These are phyloP conservation scores for Pseudogymnoascus sp. DNA, from an alignment of 2,329 filamentous ascomycete genomes.

Conservation along the genomic window DNA sequence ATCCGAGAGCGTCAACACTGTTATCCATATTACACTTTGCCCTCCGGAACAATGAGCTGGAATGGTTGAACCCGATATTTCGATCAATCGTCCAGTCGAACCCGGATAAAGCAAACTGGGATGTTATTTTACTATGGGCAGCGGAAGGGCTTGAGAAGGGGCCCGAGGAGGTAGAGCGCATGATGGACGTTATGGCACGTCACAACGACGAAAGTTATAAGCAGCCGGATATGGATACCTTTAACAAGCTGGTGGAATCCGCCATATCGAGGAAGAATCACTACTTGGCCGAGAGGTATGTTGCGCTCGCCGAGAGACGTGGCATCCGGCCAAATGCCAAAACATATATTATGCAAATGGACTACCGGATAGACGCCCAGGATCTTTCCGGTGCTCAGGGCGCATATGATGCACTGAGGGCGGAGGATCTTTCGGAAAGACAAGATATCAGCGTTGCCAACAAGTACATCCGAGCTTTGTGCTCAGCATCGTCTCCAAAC, in stretches of 20 bases:
- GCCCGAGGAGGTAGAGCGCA: slow-evolving; percentile 64
- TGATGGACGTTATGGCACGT: slow-evolving; percentile 61
- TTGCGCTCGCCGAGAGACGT: slow-evolving; percentile 58
- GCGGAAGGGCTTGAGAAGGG: slow-evolving; percentile 61
- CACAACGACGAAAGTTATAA: slow-evolving; percentile 40
- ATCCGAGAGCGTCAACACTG: slow-evolving; percentile 38
- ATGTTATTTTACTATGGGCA: slow-evolving; percentile 69
- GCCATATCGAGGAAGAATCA: slow-evolving; percentile 65
- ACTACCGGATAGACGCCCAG: slow-evolving; percentile 64
- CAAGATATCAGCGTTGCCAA: slow-evolving; percentile 62
- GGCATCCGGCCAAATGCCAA: slow-evolving; percentile 59
- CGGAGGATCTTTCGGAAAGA: slow-evolving; percentile 45
- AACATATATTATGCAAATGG: slow-evolving; percentile 69
- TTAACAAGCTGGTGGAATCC: slow-evolving; percentile 69
- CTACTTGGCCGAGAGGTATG: slow-evolving; percentile 66
- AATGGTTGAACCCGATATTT: slow-evolving; percentile 58
- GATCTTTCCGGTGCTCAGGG: slow-evolving; percentile 64
- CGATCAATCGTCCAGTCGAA: slow-evolving; percentile 34
- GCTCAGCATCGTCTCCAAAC: slow-evolving; percentile 50
- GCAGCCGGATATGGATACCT: slow-evolving; percentile 59
- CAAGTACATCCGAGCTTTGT: slow-evolving; percentile 63
- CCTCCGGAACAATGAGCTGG: slow-evolving; percentile 48
- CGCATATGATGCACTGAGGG: slow-evolving; percentile 57
- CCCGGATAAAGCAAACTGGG: slow-evolving; percentile 54
- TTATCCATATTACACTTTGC: slow-evolving; percentile 54